Percentiles rank a stretch among this genome's conserved stretches.
Evolutionary conservation across 345 rosid species (phyloP).

Genomic region (Salix purpurea): DNA sequence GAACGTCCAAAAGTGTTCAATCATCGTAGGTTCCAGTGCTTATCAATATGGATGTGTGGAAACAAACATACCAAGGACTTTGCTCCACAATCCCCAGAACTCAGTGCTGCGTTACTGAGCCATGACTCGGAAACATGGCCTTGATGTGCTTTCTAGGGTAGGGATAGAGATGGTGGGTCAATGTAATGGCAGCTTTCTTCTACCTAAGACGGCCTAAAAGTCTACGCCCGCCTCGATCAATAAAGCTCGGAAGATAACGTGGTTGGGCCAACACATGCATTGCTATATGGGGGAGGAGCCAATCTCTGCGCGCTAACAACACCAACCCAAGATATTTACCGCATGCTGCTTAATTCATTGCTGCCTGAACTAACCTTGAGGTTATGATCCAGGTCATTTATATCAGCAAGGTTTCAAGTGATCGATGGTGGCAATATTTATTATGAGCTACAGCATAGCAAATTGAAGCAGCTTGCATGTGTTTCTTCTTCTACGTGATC

Average conservation of each 20-base stretch:
- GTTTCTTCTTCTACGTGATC: background rate
- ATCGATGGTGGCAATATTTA: background rate
- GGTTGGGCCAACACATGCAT: background rate
- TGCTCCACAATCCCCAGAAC: background rate
- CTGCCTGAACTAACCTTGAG: background rate
- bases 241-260: background rate
- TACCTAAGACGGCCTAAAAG: background rate
- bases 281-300: background rate
- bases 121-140: background rate
- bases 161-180: background rate
- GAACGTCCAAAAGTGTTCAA: background rate
- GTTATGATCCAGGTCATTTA: background rate
- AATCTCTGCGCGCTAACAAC: background rate
- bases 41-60: background rate
- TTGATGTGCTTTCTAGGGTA: background rate
- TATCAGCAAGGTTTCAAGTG: background rate
- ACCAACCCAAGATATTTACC: background rate
- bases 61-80: background rate
- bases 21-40: slow-evolving; percentile 7
- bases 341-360: background rate
- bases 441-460: background rate
- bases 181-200: background rate
- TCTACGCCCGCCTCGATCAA: slow-evolving; percentile 10
- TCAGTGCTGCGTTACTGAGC: background rate
- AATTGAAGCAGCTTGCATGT: background rate